Evolutionary conservation across 1,284 basidiomycete genomes (phyloP), one percentile per base, ranked within the genome.

Genomic region (Sporisorium exsertum): DNA sequence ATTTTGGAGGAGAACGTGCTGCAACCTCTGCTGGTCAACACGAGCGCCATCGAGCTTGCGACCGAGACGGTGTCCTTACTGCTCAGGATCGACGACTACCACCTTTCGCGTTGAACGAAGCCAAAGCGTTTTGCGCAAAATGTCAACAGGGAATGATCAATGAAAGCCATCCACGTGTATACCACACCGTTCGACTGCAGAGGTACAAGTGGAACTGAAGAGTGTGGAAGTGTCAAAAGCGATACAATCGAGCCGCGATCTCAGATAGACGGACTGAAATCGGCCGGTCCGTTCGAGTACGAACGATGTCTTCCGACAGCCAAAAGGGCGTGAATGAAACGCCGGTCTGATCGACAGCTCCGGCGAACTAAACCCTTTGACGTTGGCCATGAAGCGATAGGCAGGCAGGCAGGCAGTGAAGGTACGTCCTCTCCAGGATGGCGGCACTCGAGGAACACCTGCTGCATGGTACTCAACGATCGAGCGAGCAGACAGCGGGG

Each of bases 61-160:
- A 97, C 96, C 15, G 97, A 99, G 88, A 99, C 97, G 0, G 96
- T 98, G n/a, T 93, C 95, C 80, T 87, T 99, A 76, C 87, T 99
- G 83, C 87, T 99, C 85, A 93, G 97, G 88, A 98, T 99, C 56
- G 97, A 99, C 86, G 96, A 98, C 86, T 97, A 97, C 66, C 82
- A 84, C 50, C 72, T 84, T 16, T 79, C 82, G 54, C 78, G 81
- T 57, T 83, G 69, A 72, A 29, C 12, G 65, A 72, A 27, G n/a
- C 5, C 1, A 18, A 15, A 40, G 6, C 2, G 2, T 29, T 49
- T 26, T 29, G 29, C 15, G 47, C 16, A 3, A 29, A 29, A 29
- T n/a, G 43, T 46, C 10, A 46, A 20, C 29, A 32, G 29, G 29
- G 29, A 32, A 10, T 32, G 5, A 32, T 32, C 35, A 22, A 43